phyloP scores from a whole-genome alignment of 345 rosid genomes.

The Lenwebbia sp. region DNA sequence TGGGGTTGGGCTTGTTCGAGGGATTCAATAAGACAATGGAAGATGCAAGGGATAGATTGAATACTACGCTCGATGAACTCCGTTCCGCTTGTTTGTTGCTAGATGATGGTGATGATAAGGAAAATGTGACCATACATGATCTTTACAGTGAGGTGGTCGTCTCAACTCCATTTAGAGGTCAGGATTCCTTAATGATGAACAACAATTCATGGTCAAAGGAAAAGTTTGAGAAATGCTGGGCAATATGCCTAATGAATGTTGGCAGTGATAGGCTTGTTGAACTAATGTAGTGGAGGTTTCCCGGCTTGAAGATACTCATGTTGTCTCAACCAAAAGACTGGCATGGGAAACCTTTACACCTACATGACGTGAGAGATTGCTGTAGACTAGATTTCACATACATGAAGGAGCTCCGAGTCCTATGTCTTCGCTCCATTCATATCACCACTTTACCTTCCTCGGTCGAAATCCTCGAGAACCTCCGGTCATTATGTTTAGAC shows the following conservation, averaged over 20 bases:
- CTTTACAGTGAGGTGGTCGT: not conserved
- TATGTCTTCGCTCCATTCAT: not conserved
- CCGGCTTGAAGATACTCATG: not conserved
- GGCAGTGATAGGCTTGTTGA: not conserved
- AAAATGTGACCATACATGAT: not conserved
- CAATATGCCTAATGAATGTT: not conserved
- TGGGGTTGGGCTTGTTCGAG: not conserved
- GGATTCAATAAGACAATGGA: not conserved
- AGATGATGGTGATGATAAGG: not conserved
- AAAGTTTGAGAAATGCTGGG: not conserved
- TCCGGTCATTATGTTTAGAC: not conserved
- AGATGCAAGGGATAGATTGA: not conserved
- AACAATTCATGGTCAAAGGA: not conserved
- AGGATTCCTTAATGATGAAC: not conserved
- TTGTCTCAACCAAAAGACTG: rapidly evolving
- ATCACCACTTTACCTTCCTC: not conserved
- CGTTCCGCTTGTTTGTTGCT: not conserved
- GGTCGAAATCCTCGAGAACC: rapidly evolving
- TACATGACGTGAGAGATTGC: rapidly evolving
- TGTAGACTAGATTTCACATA: not conserved
- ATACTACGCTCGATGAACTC: not conserved
- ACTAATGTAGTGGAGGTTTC: not conserved
- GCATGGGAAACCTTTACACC: rapidly evolving
- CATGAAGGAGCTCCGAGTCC: no score
- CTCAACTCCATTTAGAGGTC: not conserved